phyloP scores from a whole-genome alignment of 1,284 basidiomycete species.

The Porphyrellus sp. region DNA sequence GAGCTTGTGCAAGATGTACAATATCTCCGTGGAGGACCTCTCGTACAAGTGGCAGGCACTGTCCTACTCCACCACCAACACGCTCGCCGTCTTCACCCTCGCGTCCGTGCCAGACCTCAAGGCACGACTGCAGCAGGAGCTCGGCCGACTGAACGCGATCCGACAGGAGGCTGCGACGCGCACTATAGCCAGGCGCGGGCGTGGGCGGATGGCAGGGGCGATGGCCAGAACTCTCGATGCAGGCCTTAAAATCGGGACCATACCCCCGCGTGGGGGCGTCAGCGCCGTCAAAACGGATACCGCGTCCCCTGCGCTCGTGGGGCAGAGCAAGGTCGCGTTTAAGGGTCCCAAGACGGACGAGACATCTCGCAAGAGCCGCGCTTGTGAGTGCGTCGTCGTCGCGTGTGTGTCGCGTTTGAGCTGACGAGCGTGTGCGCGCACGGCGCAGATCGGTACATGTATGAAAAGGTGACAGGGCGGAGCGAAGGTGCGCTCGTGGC shows the following conservation, averaged over 20 bases:
- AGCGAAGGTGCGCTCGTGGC: constrained; percentile 59
- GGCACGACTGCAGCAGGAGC: constrained; percentile 50
- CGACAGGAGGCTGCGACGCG: constrained; percentile 34
- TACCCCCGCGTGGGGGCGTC: constrained; percentile 6
- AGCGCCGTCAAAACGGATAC: constrained; percentile 22
- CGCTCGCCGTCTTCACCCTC: constrained; percentile 46
- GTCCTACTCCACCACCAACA: constrained; percentile 41
- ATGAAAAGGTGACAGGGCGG: constrained; percentile 80
- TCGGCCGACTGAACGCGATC: constrained; percentile 41
- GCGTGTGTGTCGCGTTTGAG: background rate
- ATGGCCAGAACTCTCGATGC: constrained; percentile 9
- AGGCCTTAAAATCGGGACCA: constrained; percentile 20
- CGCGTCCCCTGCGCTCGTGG: constrained; percentile 24
- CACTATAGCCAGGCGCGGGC: constrained; percentile 1
- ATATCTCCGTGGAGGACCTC: constrained; percentile 53
- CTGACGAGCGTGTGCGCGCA: constrained; percentile 4
- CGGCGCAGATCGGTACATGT: constrained; percentile 83
- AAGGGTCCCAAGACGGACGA: constrained; percentile 44
- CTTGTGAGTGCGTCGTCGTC: constrained; percentile 45
- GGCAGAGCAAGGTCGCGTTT: constrained; percentile 46
- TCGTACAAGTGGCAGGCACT: constrained; percentile 70
- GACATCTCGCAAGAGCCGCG: constrained; percentile 43
- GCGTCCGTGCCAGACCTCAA: constrained; percentile 54
- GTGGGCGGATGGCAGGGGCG: background rate
- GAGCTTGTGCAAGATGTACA: constrained; percentile 63